These are phyloP conservation scores for Hypholoma sublateritium DNA, from an alignment of 768 basidiomycete genomes.

Conservation along the genomic window DNA sequence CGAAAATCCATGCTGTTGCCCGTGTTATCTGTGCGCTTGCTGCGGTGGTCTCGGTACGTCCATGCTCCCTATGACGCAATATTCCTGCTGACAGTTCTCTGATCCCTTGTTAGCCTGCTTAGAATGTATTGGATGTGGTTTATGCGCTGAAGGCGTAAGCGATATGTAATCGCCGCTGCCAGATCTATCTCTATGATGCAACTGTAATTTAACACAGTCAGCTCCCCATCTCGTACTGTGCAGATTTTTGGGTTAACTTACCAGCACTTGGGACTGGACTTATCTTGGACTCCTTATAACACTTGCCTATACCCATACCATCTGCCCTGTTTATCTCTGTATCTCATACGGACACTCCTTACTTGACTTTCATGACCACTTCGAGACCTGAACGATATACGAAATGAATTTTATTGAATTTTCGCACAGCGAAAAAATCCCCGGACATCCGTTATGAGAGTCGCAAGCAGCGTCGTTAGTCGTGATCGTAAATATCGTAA, in stretches of 20 bases:
- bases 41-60: slow-evolving; percentile 63
- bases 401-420: neutral
- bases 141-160: slow-evolving; percentile 54
- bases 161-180: slow-evolving; percentile 19
- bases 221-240: neutral
- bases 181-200: neutral
- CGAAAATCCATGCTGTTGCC: slow-evolving; percentile 64
- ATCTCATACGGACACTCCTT: neutral
- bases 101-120: slow-evolving; percentile 46
- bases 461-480: neutral
- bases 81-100: neutral
- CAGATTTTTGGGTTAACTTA: no score
- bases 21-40: slow-evolving; percentile 72
- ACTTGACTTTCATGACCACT: neutral
- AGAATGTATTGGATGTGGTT: slow-evolving; percentile 69
- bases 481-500: neutral
- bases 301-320: no score
- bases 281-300: no score
- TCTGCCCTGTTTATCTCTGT: neutral
- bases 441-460: neutral
- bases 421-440: neutral
- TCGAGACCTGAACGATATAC: neutral
- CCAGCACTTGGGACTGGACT: no score
- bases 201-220: neutral
- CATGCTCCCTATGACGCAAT: neutral